Evolutionary conservation across 257 asterid genomes (phyloP), one percentile per base, ranked within the genome.

Genomic region (Scutellaria galericulata): DNA sequence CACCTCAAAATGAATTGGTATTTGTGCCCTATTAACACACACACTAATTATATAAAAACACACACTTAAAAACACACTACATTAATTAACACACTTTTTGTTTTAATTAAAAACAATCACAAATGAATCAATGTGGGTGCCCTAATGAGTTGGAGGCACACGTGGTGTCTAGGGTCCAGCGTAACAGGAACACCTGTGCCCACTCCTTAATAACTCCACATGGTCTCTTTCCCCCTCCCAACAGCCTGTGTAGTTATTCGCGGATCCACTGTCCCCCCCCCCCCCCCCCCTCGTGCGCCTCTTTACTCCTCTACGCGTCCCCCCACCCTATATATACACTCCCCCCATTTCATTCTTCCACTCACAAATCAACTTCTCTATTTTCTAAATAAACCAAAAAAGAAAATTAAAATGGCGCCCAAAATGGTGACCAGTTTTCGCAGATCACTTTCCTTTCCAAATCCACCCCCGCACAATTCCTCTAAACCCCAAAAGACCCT

Each of bases 391-490:
- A 13, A 35, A 2, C 6, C 3, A 40, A 10, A 9, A 1, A 8
- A 24, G 7, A 20, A 45, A 46, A 8, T 5, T 2, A 3, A 31
- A 76, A 86, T 87, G 95, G 76, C 91, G 59, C 79, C 81, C 7
- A 87, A 84, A 84, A 92, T 92, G 90, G 98, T 92, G 62, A 81
- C 84, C 22, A 87, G 75, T 72, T 92, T 88, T 12, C 88, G 93
- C 20, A 76, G 98, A 81, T 86, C 98, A 1, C 88, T 92, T 15
- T 92, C 98, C 1, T 92, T 88, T 54, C 90, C 96, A 0, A 86
- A 88, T 53, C 90, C 83, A 1, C 89, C 85, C 4, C 67, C 86
- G 0, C 71, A 62, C 51, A 52, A n/a, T 8, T 5, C 87, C 13
- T 7, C 70, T 1, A 81, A 77, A 18, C 82, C 86, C 54, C 77